Conservation (phyloP, 352 stramenopile genomes). For the Pythium brassicae region DNA sequence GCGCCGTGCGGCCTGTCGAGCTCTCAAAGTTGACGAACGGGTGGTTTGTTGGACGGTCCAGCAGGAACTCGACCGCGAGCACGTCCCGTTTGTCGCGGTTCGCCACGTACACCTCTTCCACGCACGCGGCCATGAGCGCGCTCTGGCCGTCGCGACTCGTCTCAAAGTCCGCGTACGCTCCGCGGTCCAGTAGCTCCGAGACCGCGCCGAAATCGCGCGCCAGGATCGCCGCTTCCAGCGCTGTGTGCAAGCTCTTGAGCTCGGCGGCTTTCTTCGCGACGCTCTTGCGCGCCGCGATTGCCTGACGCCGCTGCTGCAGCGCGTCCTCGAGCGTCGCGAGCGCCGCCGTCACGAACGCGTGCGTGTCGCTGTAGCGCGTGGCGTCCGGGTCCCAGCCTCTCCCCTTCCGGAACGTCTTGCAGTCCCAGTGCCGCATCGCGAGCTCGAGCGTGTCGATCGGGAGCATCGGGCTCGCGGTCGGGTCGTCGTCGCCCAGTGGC, state of each 20-base stretch:
- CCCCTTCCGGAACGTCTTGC: slow-evolving; percentile 23
- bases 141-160: slow-evolving; percentile 34
- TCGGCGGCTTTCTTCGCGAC: slow-evolving; percentile 41
- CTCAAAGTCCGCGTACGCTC: slow-evolving; percentile 66
- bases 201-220: slow-evolving; percentile 33
- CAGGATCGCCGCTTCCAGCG: slow-evolving; percentile 44
- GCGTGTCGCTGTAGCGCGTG: slow-evolving; percentile 35
- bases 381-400: slow-evolving; percentile 28
- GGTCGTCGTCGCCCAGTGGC: slow-evolving; percentile 18
- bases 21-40: slow-evolving; percentile 66
- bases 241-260: slow-evolving; percentile 33
- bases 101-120: slow-evolving; percentile 50
- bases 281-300: slow-evolving; percentile 39
- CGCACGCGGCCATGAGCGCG: slow-evolving; percentile 46
- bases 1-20: slow-evolving; percentile 36
- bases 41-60: slow-evolving; percentile 44
- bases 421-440: slow-evolving; percentile 40
- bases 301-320: slow-evolving; percentile 18
- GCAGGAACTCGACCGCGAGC: slow-evolving; percentile 49
- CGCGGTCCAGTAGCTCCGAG: slow-evolving; percentile 39
- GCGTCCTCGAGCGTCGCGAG: slow-evolving; percentile 19
- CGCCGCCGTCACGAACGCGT: slow-evolving; percentile 21
- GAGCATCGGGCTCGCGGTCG: slow-evolving; percentile 23
- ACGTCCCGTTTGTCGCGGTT: slow-evolving; percentile 53
- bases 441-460: slow-evolving; percentile 44